These are phyloP conservation scores for Backusella tarrabulga DNA, from an alignment of 192 early-diverging fungal species.

Conservation along the genomic window DNA sequence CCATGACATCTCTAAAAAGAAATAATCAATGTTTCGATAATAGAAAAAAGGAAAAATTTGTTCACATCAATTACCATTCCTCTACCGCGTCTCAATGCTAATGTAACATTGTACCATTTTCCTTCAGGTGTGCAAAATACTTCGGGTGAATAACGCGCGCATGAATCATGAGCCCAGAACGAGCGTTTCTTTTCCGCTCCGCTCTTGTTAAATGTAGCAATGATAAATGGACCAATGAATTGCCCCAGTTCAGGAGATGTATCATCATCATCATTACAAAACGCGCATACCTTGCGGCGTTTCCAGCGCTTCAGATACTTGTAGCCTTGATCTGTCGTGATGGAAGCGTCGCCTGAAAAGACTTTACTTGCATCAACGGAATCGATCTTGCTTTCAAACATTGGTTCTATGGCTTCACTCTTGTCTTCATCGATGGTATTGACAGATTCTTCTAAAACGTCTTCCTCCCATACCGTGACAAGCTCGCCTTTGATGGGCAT, in stretches of 20 bases:
- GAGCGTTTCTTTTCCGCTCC: constrained; percentile 50
- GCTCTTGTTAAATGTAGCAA: constrained; percentile 47
- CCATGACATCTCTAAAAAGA: constrained; percentile 56
- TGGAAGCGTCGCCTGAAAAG: constrained; percentile 26
- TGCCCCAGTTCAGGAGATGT: constrained; percentile 39
- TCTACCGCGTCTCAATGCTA: constrained; percentile 70
- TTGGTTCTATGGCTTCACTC: background rate
- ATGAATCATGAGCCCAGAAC: constrained; percentile 87
- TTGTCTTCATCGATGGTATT: background rate
- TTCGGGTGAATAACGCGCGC: constrained; percentile 84
- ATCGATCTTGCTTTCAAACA: background rate
- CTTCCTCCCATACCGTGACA: constrained; percentile 58
- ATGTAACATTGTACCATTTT: constrained; percentile 84
- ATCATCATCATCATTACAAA: constrained; percentile 67
- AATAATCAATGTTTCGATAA: background rate
- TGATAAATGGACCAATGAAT: constrained; percentile 65
- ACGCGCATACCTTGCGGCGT: constrained; percentile 58
- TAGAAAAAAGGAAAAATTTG: background rate
- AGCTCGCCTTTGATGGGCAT: constrained; percentile 55
- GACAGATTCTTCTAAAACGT: constrained; percentile 42
- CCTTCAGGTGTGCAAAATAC: constrained; percentile 66
- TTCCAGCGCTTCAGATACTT: constrained; percentile 49
- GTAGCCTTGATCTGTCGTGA: constrained; percentile 49
- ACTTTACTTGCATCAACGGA: constrained; percentile 30
- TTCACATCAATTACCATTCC: constrained; percentile 52